phyloP scores from a whole-genome alignment of 495 filamentous ascomycete species.

The Saxispiralis lemnorum region DNA sequence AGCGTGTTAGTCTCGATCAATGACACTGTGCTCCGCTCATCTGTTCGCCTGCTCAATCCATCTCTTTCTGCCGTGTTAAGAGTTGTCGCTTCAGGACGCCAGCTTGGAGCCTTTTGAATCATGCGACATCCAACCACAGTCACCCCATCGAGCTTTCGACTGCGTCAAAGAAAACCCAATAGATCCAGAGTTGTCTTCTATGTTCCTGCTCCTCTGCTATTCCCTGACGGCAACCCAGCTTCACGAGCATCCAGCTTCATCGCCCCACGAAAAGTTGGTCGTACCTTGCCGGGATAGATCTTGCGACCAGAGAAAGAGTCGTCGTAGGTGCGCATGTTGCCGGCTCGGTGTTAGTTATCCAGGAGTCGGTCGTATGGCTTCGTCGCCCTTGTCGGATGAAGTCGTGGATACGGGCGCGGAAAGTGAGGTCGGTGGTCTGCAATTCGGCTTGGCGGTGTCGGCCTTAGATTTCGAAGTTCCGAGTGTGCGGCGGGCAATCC shows the following conservation, averaged over 20 bases:
- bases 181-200: neutral
- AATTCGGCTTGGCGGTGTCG: constrained; percentile 1
- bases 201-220: neutral
- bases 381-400: constrained; percentile 9
- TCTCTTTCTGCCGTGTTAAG: neutral
- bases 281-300: constrained; percentile 98
- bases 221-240: too few relatives aligned
- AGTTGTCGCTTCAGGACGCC: too few relatives aligned
- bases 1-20: neutral
- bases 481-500: neutral
- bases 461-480: neutral
- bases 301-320: constrained; percentile 93
- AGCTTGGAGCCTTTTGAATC: too few relatives aligned
- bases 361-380: constrained; percentile 8
- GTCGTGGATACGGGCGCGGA: neutral
- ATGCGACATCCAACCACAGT: too few relatives aligned
- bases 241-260: too few relatives aligned
- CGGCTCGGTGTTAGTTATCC: constrained; percentile 1
- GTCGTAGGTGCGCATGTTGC: constrained; percentile 94
- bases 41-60: neutral
- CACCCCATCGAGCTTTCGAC: too few relatives aligned
- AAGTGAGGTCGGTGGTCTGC: neutral
- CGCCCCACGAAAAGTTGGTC: neutral
- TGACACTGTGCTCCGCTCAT: neutral
- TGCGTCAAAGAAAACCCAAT: too few relatives aligned